These are phyloP conservation scores for Phytophthora quininea DNA, from an alignment of 352 stramenopile genomes.

Conservation along the genomic window DNA sequence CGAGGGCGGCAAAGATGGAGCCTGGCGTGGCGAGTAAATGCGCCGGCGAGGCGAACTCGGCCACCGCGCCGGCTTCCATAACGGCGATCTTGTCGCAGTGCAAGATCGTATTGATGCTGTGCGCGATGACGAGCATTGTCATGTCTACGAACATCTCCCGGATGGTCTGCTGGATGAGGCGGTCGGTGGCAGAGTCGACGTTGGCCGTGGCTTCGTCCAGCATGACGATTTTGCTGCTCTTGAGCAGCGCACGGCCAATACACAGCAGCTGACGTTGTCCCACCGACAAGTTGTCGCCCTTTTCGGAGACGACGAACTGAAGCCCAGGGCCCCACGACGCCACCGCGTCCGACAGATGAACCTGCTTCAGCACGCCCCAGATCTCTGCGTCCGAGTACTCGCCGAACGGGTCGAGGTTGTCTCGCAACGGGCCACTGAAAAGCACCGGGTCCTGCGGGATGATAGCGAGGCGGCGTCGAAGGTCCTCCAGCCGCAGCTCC, in stretches of 20 bases:
- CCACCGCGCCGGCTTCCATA: constrained; percentile 71
- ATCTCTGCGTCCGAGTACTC: constrained; percentile 64
- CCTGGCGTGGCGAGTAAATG: constrained; percentile 53
- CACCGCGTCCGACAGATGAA: constrained; percentile 36
- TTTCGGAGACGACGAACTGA: constrained; percentile 86
- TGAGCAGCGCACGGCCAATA: constrained; percentile 93
- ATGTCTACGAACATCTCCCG: constrained; percentile 72
- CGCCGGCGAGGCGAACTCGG: constrained; percentile 78
- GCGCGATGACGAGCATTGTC: constrained; percentile 95
- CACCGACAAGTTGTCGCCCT: constrained; percentile 93
- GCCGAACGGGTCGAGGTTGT: constrained; percentile 91
- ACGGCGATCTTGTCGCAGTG: constrained; percentile 31
- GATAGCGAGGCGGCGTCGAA: constrained; percentile 40
- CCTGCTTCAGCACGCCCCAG: constrained; percentile 42
- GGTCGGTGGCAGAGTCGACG: constrained; percentile 89
- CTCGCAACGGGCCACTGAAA: constrained; percentile 86
- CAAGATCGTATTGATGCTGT: constrained; percentile 91
- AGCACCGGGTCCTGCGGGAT: constrained; percentile 44
- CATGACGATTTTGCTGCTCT: constrained; percentile 87
- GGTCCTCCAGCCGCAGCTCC: constrained; percentile 23
- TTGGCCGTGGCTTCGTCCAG: constrained; percentile 94
- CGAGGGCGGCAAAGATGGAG: neutral
- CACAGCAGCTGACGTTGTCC: constrained; percentile 95
- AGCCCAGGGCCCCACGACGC: constrained; percentile 45
- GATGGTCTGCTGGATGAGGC: constrained; percentile 82